A percentile compares a stretch with the other conserved stretches of the same genome.
phyloP scores from a whole-genome alignment of 2,329 filamentous ascomycete genomes.

The Neospermospora avenae region DNA sequence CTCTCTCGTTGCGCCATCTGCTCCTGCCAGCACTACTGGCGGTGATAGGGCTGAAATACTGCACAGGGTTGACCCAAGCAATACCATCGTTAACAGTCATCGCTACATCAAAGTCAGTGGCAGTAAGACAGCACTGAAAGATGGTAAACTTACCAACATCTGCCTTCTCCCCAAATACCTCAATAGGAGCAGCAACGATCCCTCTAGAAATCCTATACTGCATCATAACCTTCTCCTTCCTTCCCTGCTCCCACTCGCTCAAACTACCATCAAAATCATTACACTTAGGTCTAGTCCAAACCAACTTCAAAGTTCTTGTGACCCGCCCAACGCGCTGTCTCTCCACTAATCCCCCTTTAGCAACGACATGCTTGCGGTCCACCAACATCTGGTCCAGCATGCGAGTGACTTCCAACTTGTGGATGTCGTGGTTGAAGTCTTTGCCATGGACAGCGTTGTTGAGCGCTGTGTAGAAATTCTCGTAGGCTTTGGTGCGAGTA shows the following conservation, averaged over 20 bases:
- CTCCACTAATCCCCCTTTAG: conserved; percentile 25
- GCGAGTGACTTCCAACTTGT: conserved; percentile 27
- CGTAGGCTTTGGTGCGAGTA: conserved; percentile 14
- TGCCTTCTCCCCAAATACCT: neutral
- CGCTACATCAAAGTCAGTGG: neutral
- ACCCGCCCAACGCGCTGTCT: conserved; percentile 24
- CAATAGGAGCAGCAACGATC: neutral
- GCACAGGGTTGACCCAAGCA: neutral
- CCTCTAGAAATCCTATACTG: conserved; percentile 1
- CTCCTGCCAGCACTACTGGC: neutral
- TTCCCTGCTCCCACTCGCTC: conserved; percentile 26
- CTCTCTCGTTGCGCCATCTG: neutral
- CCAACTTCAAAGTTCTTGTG: conserved; percentile 30
- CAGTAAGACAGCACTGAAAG: neutral
- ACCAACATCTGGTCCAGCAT: conserved; percentile 30
- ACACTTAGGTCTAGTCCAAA: conserved; percentile 26
- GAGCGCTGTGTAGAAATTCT: conserved; percentile 31
- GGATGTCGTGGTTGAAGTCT: conserved; percentile 24
- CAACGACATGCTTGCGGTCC: conserved; percentile 27
- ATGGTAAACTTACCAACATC: neutral
- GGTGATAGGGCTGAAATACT: neutral
- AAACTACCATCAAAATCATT: conserved; percentile 26
- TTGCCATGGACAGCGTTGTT: conserved; percentile 32
- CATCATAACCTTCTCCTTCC: conserved; percentile 16
- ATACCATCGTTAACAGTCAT: neutral